phyloP scores from a whole-genome alignment of 345 rosid species.

The Chamaenerion angustifolium region DNA sequence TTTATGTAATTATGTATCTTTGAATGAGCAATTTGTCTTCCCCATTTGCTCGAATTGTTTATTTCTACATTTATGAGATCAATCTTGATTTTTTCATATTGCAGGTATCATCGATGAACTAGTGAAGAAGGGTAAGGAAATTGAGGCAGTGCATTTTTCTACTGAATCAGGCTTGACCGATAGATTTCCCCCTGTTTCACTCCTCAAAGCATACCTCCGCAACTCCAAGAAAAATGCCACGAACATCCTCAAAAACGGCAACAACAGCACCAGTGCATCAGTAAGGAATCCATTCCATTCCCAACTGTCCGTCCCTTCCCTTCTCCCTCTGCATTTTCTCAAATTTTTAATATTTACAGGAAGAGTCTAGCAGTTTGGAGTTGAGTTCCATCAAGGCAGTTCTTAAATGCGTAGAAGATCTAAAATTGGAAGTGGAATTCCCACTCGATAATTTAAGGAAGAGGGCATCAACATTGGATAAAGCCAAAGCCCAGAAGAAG shows the following conservation, averaged over 20 bases:
- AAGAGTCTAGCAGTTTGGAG: constrained; percentile 31
- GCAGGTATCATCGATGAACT: constrained; percentile 39
- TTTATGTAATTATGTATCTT: too few relatives aligned
- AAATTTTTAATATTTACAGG: constrained; percentile 19
- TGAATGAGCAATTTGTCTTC: too few relatives aligned
- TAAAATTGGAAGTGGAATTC: constrained; percentile 37
- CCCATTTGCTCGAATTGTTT: too few relatives aligned
- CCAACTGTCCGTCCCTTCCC: too few relatives aligned
- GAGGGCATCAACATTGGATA: constrained; percentile 31
- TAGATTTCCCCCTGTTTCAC: constrained; percentile 31
- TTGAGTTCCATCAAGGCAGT: constrained; percentile 36
- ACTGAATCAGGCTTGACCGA: constrained; percentile 34
- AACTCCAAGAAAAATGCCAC: constrained; percentile 28
- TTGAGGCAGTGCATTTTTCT: constrained; percentile 49
- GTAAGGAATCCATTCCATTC: constrained; percentile 9
- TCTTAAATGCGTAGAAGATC: constrained; percentile 49
- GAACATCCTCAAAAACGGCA: constrained; percentile 23
- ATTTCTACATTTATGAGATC: neutral
- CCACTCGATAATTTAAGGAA: constrained; percentile 26
- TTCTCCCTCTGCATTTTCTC: neutral
- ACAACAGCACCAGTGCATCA: constrained; percentile 19
- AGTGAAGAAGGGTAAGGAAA: constrained; percentile 36
- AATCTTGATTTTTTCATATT: constrained; percentile 1
- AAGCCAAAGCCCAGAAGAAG: constrained; percentile 29
- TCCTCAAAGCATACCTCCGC: constrained; percentile 32